Percentiles rank a stretch among this genome's conserved stretches.
Evolutionary conservation across 495 filamentous ascomycete genomes (phyloP).

Genomic region (Daldinia concentrica): DNA sequence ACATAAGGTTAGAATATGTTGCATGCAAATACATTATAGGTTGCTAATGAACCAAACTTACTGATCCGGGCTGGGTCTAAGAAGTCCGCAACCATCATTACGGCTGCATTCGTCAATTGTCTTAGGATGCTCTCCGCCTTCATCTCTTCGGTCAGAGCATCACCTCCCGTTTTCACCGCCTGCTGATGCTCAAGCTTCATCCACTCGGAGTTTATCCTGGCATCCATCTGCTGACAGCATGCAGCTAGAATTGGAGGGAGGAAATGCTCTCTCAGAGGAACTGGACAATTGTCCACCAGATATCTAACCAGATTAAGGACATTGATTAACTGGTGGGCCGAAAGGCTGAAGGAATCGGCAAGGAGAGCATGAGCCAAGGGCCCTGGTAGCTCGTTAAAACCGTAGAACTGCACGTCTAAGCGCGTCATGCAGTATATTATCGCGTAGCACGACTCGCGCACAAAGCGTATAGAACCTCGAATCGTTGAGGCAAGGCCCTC

Average conservation of each 20-base stretch:
- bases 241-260: slow-evolving; percentile 84
- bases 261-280: slow-evolving; percentile 78
- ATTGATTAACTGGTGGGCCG: slow-evolving; percentile 91
- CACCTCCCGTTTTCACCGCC: slow-evolving; percentile 63
- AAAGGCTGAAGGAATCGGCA: slow-evolving; percentile 81
- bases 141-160: slow-evolving; percentile 92
- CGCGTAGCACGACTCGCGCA: slow-evolving; percentile 91
- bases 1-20: slow-evolving; percentile 15
- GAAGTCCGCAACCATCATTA: slow-evolving; percentile 87
- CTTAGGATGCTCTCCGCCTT: slow-evolving; percentile 95
- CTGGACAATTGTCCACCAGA: slow-evolving; percentile 90
- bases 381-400: slow-evolving; percentile 81
- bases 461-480: slow-evolving; percentile 83
- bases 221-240: slow-evolving; percentile 85
- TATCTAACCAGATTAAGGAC: slow-evolving; percentile 85
- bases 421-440: slow-evolving; percentile 93
- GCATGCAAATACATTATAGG: slow-evolving; percentile 11
- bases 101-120: slow-evolving; percentile 90
- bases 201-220: slow-evolving; percentile 89
- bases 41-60: slow-evolving; percentile 48
- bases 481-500: slow-evolving; percentile 96
- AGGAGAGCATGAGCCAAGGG: slow-evolving; percentile 88
- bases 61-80: slow-evolving; percentile 74
- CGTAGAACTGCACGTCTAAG: slow-evolving; percentile 88
- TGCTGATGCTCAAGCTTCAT: slow-evolving; percentile 69